Percentiles rank a stretch among this genome's conserved stretches.
phyloP scores from a whole-genome alignment of 1,139 yeast genomes.

The Kluyveromyces sp. region DNA sequence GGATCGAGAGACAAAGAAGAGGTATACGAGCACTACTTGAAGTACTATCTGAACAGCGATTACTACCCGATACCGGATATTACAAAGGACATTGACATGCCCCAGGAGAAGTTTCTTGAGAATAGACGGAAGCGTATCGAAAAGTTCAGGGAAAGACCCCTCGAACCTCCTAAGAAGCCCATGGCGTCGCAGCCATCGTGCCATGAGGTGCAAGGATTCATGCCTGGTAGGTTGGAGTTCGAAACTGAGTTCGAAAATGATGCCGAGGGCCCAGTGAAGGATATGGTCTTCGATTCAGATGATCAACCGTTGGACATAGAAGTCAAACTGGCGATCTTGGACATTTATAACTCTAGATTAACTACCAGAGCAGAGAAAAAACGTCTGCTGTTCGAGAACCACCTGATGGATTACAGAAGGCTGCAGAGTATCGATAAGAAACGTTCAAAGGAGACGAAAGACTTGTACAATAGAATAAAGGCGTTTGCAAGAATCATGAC shows the following conservation, averaged over 20 bases:
- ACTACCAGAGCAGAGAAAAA: conserved; percentile 92
- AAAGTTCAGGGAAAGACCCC: conserved; percentile 55
- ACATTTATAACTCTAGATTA: conserved; percentile 81
- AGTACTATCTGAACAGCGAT: conserved; percentile 58
- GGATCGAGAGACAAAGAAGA: conserved; percentile 92
- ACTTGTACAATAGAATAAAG: conserved; percentile 62
- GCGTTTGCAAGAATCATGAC: conserved; percentile 79
- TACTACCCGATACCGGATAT: conserved; percentile 81
- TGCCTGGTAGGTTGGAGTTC: conserved; percentile 97
- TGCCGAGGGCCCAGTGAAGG: conserved; percentile 90
- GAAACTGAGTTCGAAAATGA: conserved; percentile 96
- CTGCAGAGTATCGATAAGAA: conserved; percentile 53
- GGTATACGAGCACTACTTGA: conserved; percentile 73
- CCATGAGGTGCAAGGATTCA: conserved; percentile 94
- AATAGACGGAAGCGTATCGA: conserved; percentile 69
- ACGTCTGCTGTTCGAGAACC: conserved; percentile 68
- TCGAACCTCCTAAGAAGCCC: conserved; percentile 79
- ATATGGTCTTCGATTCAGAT: conserved; percentile 91
- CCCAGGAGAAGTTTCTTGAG: conserved; percentile 64
- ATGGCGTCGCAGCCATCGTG: conserved; percentile 92
- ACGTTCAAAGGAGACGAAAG: conserved; percentile 85
- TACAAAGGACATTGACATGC: conserved; percentile 57
- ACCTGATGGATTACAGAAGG: conserved; percentile 75
- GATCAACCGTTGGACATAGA: conserved; percentile 85
- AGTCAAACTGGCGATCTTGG: conserved; percentile 76